A percentile compares a stretch with the other conserved stretches of the same genome.
These are phyloP conservation scores for Typha latifolia DNA, from an alignment of 176 grass and related monocot genomes.

Conservation along the genomic window DNA sequence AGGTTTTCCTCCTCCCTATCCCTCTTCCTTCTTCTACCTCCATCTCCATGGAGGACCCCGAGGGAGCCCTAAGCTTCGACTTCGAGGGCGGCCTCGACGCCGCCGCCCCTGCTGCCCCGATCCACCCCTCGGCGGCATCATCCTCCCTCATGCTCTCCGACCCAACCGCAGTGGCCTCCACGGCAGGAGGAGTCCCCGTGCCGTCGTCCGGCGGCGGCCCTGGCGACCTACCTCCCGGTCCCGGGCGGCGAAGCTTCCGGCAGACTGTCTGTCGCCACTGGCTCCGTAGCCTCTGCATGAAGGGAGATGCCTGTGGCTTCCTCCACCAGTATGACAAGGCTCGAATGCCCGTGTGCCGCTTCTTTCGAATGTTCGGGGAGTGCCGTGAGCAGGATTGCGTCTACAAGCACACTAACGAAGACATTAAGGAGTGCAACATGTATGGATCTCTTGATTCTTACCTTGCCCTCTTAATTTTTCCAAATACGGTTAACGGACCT, in stretches of 20 bases:
- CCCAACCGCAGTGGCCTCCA: not conserved
- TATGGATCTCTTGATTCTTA: slow-evolving; percentile 19
- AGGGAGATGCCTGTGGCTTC: slow-evolving; percentile 88
- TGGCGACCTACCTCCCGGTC: slow-evolving; percentile 1
- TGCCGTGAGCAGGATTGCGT: slow-evolving; percentile 92
- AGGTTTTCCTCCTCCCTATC: not conserved
- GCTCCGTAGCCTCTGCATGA: slow-evolving; percentile 97
- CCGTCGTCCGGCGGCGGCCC: not conserved
- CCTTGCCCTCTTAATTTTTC: not conserved
- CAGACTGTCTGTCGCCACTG: slow-evolving; percentile 97
- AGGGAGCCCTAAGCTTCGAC: slow-evolving; percentile 80
- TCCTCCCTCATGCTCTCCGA: not conserved
- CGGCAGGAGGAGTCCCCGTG: slow-evolving; percentile 13
- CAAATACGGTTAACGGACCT: not conserved
- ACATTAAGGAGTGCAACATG: slow-evolving; percentile 98
- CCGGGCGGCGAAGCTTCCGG: slow-evolving; percentile 70
- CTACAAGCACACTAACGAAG: slow-evolving; percentile 93
- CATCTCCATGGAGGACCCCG: slow-evolving; percentile 66
- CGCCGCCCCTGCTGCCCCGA: not conserved
- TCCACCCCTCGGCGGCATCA: not conserved
- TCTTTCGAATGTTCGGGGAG: slow-evolving; percentile 83
- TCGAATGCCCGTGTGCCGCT: slow-evolving; percentile 98
- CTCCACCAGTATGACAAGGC: slow-evolving; percentile 99
- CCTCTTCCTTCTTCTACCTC: not conserved
- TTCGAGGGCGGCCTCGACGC: slow-evolving; percentile 37